These are phyloP conservation scores for Aspergillus hiratsukae DNA, from an alignment of 2,329 filamentous ascomycete genomes.

Conservation along the genomic window DNA sequence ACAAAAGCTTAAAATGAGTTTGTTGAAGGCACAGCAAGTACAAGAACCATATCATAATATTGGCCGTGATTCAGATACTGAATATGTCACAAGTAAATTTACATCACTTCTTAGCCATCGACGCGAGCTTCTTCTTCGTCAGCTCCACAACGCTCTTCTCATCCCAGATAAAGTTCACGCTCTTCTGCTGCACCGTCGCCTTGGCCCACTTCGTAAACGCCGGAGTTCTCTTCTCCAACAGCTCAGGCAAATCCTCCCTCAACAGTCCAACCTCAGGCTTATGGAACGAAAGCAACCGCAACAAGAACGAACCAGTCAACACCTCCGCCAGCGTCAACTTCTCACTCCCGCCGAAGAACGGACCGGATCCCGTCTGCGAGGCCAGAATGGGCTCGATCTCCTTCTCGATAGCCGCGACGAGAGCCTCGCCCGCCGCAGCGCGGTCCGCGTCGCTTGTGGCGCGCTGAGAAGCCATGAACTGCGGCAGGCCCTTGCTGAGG, in stretches of 20 bases:
- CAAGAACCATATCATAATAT: neutral
- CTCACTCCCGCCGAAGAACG: slow-evolving; percentile 62
- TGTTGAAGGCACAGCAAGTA: no score
- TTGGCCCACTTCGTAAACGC: slow-evolving; percentile 65
- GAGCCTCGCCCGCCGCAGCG: slow-evolving; percentile 45
- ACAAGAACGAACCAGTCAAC: slow-evolving; percentile 52
- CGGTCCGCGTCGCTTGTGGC: slow-evolving; percentile 49
- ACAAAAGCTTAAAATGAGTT: no score
- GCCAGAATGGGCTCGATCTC: slow-evolving; percentile 69
- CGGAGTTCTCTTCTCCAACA: slow-evolving; percentile 54
- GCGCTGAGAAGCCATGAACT: slow-evolving; percentile 46
- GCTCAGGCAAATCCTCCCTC: slow-evolving; percentile 47
- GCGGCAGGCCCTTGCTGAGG: slow-evolving; percentile 55
- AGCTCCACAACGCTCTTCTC: slow-evolving; percentile 45
- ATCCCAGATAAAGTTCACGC: slow-evolving; percentile 61
- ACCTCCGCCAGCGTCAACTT: slow-evolving; percentile 69
- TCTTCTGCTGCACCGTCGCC: slow-evolving; percentile 57
- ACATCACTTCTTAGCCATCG: neutral
- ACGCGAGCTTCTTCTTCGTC: slow-evolving; percentile 41
- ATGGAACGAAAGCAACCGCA: slow-evolving; percentile 54
- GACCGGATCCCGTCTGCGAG: slow-evolving; percentile 42
- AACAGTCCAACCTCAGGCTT: slow-evolving; percentile 48
- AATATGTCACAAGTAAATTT: no score
- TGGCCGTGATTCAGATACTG: neutral
- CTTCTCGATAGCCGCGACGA: slow-evolving; percentile 57